Evolutionary conservation across 1,284 basidiomycete species (phyloP).

Genomic region (Rhodotorula sp.): DNA sequence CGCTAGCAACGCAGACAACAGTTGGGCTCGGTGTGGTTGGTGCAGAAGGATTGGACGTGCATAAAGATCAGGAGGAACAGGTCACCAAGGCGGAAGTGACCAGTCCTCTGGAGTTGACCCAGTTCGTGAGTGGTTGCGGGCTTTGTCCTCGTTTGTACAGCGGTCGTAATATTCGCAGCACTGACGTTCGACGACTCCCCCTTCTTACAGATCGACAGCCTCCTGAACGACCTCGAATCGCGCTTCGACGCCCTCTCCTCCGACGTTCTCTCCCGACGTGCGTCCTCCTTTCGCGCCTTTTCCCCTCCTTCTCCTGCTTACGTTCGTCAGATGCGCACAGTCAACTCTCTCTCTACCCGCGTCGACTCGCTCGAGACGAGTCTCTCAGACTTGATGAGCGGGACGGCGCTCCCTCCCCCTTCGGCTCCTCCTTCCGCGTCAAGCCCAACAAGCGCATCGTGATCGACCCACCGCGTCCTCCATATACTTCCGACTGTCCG

Average conservation of each 20-base stretch:
- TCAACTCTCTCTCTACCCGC: constrained; percentile 28
- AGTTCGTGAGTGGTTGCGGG: constrained; percentile 26
- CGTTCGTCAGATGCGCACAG: not conserved
- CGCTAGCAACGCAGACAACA: not conserved
- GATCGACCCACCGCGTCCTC: not conserved
- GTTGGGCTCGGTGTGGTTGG: constrained; percentile 19
- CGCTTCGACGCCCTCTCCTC: constrained; percentile 33
- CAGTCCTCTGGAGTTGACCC: constrained; percentile 34
- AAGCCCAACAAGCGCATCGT: not conserved
- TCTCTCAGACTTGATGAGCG: constrained; percentile 34
- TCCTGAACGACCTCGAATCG: constrained; percentile 38
- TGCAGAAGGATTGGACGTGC: not conserved
- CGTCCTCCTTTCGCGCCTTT: not conserved
- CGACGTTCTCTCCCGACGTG: constrained; percentile 36
- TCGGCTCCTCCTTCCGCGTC: not conserved
- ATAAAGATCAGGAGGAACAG: not conserved
- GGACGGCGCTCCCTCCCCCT: constrained; percentile 4
- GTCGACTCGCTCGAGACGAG: constrained; percentile 38
- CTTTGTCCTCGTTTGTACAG: not conserved
- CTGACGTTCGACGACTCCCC: no score
- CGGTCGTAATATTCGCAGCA: no score
- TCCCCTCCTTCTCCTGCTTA: not conserved
- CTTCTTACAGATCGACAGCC: constrained; percentile 28
- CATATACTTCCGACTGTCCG: not conserved
- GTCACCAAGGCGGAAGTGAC: constrained; percentile 21